A percentile compares a stretch with the other conserved stretches of the same genome.
These are phyloP conservation scores for Solanum paucissectum DNA, from an alignment of 257 asterid species.

Conservation along the genomic window DNA sequence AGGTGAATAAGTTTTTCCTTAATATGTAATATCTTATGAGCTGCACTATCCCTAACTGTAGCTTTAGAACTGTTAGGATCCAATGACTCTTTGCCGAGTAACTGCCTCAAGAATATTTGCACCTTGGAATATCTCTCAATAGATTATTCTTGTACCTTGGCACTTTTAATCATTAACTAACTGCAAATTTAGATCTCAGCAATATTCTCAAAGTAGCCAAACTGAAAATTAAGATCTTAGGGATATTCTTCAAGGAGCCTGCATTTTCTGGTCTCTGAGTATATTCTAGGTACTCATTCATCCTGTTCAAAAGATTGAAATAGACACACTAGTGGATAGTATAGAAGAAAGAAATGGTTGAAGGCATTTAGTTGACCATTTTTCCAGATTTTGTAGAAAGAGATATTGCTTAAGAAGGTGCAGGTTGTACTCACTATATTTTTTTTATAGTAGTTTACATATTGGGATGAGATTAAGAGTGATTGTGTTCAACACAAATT, in stretches of 20 bases:
- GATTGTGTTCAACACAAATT: background rate
- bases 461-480: background rate
- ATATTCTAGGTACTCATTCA: background rate
- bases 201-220: background rate
- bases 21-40: background rate
- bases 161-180: background rate
- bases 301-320: background rate
- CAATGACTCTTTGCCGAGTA: background rate
- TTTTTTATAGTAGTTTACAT: background rate
- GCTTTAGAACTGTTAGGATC: background rate
- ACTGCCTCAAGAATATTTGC: background rate
- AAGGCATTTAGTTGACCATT: background rate
- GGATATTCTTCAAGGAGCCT: background rate
- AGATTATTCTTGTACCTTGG: background rate
- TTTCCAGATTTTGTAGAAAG: background rate
- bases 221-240: background rate
- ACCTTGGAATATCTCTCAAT: background rate
- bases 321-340: background rate
- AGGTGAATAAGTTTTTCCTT: background rate
- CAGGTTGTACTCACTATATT: background rate
- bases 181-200: background rate
- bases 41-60: background rate
- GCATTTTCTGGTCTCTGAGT: background rate
- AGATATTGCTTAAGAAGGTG: background rate
- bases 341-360: background rate